phyloP scores from a whole-genome alignment of 2,329 filamentous ascomycete species.

The Macrophomina tecta region DNA sequence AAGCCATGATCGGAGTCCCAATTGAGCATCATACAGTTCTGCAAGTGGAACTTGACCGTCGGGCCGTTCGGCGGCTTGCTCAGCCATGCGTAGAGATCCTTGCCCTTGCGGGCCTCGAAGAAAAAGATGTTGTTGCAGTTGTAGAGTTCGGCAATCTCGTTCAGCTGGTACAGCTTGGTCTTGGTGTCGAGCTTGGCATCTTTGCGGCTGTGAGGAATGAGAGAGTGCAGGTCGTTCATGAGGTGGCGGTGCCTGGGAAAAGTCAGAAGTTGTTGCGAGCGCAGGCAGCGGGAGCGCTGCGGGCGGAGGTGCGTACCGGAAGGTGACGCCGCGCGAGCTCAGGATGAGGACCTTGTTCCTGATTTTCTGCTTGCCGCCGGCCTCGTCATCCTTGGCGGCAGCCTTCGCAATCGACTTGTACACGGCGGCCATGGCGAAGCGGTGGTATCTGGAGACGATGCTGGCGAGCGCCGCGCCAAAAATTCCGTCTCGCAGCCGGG shows the following conservation, averaged over 20 bases:
- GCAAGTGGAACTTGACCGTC: conserved; percentile 76
- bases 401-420: conserved; percentile 61
- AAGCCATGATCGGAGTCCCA: neutral
- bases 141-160: conserved; percentile 68
- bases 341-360: conserved; percentile 79
- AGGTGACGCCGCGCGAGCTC: conserved; percentile 90
- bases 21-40: conserved; percentile 64
- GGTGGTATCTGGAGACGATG: neutral
- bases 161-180: conserved; percentile 69
- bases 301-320: conserved; percentile 63
- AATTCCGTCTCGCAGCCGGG: neutral
- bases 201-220: conserved; percentile 91
- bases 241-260: conserved; percentile 84
- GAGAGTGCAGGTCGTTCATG: conserved; percentile 82
- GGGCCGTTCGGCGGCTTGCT: conserved; percentile 87
- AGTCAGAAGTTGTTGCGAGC: conserved; percentile 23
- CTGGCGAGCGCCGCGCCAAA: conserved; percentile 9
- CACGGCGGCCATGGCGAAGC: conserved; percentile 58
- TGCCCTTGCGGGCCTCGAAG: conserved; percentile 91
- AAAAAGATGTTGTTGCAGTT: conserved; percentile 96
- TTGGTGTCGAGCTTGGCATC: conserved; percentile 98
- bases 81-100: conserved; percentile 94
- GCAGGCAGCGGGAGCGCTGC: neutral
- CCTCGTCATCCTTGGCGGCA: conserved; percentile 43
- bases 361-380: conserved; percentile 45